Percentiles rank a stretch among this genome's conserved stretches.
Conservation (phyloP, 108 stramenopile genomes). For the Pseudonitzschia multiseries region DNA sequence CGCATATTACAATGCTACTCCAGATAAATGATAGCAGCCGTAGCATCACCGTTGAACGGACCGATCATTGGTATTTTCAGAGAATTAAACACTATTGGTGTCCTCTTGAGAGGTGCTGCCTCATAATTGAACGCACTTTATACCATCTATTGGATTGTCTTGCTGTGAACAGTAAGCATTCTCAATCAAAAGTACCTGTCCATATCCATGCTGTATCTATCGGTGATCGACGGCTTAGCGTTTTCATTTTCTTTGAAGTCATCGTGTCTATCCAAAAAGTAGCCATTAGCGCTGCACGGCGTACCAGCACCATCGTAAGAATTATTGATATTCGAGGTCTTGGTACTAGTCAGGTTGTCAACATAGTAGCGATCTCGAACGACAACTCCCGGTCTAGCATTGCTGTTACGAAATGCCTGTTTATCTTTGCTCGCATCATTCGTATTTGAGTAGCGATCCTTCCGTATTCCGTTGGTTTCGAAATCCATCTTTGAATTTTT, state of each 20-base stretch:
- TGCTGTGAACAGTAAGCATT: too few species aligned
- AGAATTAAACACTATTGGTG: too few species aligned
- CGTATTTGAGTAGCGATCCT: not conserved
- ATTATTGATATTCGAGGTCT: not conserved
- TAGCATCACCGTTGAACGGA: too few species aligned
- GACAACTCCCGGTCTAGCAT: not conserved
- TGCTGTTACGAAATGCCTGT: not conserved
- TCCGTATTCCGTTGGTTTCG: not conserved
- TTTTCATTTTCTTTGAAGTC: not conserved
- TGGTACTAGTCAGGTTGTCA: not conserved
- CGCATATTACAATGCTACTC: too few species aligned
- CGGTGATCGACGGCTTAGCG: not conserved
- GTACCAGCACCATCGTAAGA: not conserved
- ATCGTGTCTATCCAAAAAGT: not conserved
- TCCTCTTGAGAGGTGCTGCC: too few species aligned
- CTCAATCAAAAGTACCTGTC: not conserved
- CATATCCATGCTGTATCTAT: not conserved
- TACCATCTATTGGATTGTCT: too few species aligned
- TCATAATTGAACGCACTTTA: too few species aligned
- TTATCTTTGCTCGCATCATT: not conserved
- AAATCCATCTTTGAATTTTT: not conserved
- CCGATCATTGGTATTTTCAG: too few species aligned
- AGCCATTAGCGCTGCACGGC: not conserved
- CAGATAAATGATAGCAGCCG: too few species aligned
- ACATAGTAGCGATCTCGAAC: not conserved